A percentile compares a stretch with the other conserved stretches of the same genome.
phyloP scores from a whole-genome alignment of 2,329 filamentous ascomycete genomes.

The Pseudogymnoascus sp. region DNA sequence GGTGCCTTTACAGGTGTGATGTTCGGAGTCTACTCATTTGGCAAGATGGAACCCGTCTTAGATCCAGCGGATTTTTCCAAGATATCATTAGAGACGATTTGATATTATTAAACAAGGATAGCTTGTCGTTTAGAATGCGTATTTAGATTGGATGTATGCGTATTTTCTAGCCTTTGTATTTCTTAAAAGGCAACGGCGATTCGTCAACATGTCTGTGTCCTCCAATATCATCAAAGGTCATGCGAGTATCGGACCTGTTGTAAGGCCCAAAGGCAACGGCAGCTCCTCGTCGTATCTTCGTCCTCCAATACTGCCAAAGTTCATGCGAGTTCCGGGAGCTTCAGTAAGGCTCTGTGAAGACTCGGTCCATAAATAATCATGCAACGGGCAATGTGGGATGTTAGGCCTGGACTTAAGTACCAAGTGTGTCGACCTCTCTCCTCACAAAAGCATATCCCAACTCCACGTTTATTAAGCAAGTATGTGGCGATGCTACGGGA shows the following conservation, averaged over 20 bases:
- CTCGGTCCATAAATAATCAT: too few species aligned
- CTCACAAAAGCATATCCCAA: background rate
- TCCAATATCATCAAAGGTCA: too few species aligned
- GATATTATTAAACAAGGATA: background rate
- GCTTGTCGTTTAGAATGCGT: background rate
- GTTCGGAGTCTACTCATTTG: conserved; percentile 18
- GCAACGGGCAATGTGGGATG: too few species aligned
- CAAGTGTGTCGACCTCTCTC: background rate
- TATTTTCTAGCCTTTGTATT: background rate
- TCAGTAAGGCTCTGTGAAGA: too few species aligned
- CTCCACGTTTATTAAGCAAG: background rate
- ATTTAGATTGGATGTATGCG: background rate
- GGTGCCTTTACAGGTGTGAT: conserved; percentile 17
- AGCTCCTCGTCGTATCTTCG: too few species aligned
- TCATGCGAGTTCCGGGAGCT: too few species aligned
- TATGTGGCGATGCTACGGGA: background rate
- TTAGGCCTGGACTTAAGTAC: too few species aligned
- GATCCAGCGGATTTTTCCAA: conserved; percentile 16
- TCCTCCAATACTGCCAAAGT: too few species aligned
- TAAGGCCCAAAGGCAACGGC: too few species aligned
- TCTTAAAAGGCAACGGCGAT: background rate
- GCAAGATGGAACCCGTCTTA: conserved; percentile 18
- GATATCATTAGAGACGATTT: background rate
- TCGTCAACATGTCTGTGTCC: too few species aligned
- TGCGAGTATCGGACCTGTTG: too few species aligned